Conservation (phyloP, 768 basidiomycete genomes). For the Rhodotorula kratochvilovae region DNA sequence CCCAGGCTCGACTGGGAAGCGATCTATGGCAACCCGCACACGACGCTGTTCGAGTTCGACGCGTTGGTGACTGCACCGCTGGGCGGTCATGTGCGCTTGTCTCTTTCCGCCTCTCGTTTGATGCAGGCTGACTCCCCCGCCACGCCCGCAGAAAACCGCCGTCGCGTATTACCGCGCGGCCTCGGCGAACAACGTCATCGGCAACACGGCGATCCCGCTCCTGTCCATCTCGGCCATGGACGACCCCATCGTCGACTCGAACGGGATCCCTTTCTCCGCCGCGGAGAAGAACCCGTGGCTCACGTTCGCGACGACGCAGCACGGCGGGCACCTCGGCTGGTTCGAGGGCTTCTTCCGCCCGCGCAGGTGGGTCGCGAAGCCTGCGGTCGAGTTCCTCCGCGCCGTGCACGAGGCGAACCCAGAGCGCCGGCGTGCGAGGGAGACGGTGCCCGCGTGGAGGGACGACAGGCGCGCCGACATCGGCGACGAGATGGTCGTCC, state of each 20-base stretch:
- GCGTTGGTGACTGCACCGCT: conserved; percentile 49
- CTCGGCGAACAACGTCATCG: conserved; percentile 59
- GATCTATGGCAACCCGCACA: conserved; percentile 34
- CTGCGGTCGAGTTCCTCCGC: conserved; percentile 67
- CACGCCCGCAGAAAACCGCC: conserved; percentile 27
- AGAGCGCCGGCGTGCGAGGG: background rate
- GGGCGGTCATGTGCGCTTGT: conserved; percentile 50
- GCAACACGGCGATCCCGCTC: conserved; percentile 64
- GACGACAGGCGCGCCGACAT: conserved; percentile 5
- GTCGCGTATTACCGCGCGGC: conserved; percentile 54
- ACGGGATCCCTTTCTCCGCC: conserved; percentile 44
- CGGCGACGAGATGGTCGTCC: conserved; percentile 34
- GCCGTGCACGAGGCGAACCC: conserved; percentile 54
- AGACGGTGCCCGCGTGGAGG: conserved; percentile 11
- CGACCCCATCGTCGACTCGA: conserved; percentile 69
- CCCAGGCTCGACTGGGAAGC: conserved; percentile 28
- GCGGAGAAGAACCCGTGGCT: conserved; percentile 49
- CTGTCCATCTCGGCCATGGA: conserved; percentile 70
- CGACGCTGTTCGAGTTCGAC: conserved; percentile 52
- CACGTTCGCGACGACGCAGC: conserved; percentile 59
- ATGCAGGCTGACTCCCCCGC: background rate
- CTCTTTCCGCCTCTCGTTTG: background rate
- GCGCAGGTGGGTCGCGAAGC: conserved; percentile 62
- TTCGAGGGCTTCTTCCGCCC: conserved; percentile 48
- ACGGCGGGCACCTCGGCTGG: conserved; percentile 79